Percentiles rank a stretch among this genome's conserved stretches.
Conservation (phyloP, 2,329 filamentous ascomycete genomes). For the Aspergillus texensis region DNA sequence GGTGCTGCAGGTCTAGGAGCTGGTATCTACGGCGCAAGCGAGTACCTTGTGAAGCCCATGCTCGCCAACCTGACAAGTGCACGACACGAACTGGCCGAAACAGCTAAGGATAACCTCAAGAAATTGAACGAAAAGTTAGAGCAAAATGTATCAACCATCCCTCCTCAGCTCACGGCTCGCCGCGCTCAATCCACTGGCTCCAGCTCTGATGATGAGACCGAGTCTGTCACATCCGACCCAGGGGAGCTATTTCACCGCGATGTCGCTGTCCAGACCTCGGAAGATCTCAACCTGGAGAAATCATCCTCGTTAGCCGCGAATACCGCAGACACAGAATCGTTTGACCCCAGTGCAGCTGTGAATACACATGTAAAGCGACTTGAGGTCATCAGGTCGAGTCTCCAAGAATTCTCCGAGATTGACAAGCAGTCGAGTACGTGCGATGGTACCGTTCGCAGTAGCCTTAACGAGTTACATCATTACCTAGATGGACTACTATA, state of each 20-base stretch:
- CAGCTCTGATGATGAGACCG: conserved; percentile 45
- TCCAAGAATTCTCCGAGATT: conserved; percentile 50
- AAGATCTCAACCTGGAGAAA: conserved; percentile 26
- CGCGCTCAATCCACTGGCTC: conserved; percentile 26
- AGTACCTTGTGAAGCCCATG: conserved; percentile 63
- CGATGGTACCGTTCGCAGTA: conserved; percentile 37
- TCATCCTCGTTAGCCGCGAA: conserved; percentile 13
- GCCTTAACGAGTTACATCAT: conserved; percentile 50
- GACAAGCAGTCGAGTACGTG: conserved; percentile 38
- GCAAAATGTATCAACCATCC: conserved; percentile 55
- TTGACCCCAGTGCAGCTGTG: conserved; percentile 30
- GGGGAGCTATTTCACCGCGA: conserved; percentile 67
- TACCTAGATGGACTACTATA: conserved; percentile 56
- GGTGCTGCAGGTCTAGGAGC: conserved; percentile 58
- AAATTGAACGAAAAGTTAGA: conserved; percentile 60
- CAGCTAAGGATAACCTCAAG: conserved; percentile 54
- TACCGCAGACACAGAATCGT: conserved; percentile 14
- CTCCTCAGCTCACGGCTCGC: conserved; percentile 36
- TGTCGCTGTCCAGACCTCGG: conserved; percentile 64
- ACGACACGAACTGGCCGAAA: conserved; percentile 59
- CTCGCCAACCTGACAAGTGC: conserved; percentile 55
- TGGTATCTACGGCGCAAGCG: conserved; percentile 60
- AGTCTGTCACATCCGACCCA: conserved; percentile 58
- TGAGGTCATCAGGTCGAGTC: conserved; percentile 54
- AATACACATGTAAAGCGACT: conserved; percentile 49